These are phyloP conservation scores for Fraxinus dipetala DNA, from an alignment of 305 asterid genomes.

Conservation along the genomic window DNA sequence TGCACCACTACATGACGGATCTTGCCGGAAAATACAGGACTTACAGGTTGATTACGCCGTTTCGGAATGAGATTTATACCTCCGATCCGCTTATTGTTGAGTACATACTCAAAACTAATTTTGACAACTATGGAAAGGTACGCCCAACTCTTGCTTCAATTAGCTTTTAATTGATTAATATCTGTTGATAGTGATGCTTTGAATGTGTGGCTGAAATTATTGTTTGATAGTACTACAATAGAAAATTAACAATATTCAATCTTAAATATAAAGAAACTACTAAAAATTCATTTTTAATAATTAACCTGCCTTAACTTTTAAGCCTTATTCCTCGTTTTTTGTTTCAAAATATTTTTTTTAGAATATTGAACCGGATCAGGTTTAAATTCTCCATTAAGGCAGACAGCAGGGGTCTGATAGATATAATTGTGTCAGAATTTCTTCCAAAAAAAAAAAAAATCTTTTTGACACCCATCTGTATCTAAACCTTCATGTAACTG, in stretches of 20 bases:
- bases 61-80: constrained; percentile 52
- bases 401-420: background rate
- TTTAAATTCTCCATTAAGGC: background rate
- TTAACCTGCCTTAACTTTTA: background rate
- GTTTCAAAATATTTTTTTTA: too few species aligned
- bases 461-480: too few species aligned
- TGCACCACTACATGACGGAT: constrained; percentile 66
- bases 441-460: too few species aligned
- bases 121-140: constrained; percentile 69
- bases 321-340: background rate
- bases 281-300: background rate
- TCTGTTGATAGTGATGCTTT: background rate
- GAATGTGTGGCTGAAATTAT: background rate
- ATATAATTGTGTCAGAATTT: too few species aligned
- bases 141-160: background rate
- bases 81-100: constrained; percentile 60
- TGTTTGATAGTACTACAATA: background rate
- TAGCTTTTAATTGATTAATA: background rate
- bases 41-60: constrained; percentile 47
- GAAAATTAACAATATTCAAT: background rate
- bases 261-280: background rate
- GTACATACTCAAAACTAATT: constrained; percentile 69
- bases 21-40: constrained; percentile 51
- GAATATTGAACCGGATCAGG: background rate
- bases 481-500: too few species aligned